Conservation (phyloP, 805 yeast genomes). For the Lipomyces sp. region DNA sequence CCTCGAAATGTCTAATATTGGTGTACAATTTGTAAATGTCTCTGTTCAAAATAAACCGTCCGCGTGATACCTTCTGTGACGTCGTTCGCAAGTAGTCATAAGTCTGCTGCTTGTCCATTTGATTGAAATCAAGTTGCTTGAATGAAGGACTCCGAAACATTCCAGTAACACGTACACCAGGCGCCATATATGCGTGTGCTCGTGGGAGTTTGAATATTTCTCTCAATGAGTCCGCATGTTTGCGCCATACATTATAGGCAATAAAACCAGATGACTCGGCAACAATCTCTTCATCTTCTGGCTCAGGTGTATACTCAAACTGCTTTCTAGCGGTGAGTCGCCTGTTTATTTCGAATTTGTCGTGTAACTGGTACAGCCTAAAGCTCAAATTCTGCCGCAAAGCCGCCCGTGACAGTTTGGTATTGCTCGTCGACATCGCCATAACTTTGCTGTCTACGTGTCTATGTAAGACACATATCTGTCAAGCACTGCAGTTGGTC, state of each 20-base stretch:
- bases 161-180: slow-evolving; percentile 2
- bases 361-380: background rate
- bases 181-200: background rate
- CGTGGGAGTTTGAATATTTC: background rate
- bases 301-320: background rate
- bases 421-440: background rate
- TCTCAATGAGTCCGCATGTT: slow-evolving; percentile 2
- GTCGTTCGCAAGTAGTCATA: background rate
- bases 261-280: background rate
- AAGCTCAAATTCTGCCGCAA: background rate
- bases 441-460: background rate
- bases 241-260: slow-evolving; percentile 1
- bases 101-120: background rate
- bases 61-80: background rate
- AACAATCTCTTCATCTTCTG: background rate
- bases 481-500: background rate
- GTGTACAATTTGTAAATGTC: slow-evolving; percentile 1
- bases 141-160: background rate
- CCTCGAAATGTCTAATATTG: background rate
- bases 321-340: background rate
- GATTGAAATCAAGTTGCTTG: background rate
- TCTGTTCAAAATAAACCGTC: background rate
- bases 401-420: background rate
- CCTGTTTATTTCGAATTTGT: background rate
- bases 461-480: background rate